Evolutionary conservation across 2,329 filamentous ascomycete genomes (phyloP), one percentile per base, ranked within the genome.

Genomic region (Leptodontidium sp.): DNA sequence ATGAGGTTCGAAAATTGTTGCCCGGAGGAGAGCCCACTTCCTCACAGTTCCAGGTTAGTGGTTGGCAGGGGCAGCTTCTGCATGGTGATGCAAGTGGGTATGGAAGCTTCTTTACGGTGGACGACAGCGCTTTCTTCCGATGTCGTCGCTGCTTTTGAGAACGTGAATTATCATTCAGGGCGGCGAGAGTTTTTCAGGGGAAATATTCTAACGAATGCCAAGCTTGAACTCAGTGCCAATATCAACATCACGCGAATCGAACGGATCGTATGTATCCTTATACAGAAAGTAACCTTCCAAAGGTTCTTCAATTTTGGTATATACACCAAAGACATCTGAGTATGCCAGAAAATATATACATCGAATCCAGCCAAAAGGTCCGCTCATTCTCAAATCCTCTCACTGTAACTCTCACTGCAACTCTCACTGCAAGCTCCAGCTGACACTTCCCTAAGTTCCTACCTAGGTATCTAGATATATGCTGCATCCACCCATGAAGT

Each of bases 401-500:
- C n/a, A 6, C 47, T 6, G 29, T 11, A 24, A 50, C 1, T 50
- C 21, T 17, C n/a, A 50, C n/a, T 24, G 1, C 45, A 24, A 50
- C 1, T 50, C 21, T 17, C n/a, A 50, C n/a, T 24, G 1, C 45
- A n/a, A n/a, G 17, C 1, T 17, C 14, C 2, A 26, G 47, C 17
- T 12, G 8, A 11, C n/a, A 6, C 6, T 8, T 50, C 47, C 9
- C 17, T 26, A 4, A 7, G 11, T 21, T 2, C 49, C 35, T 17
- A 4, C 15, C 24, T 43, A 38, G 49, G 15, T n/a, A 29, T 47
- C 55, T 73, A 77, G 58, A 82, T 67, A 70, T 84, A 85, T 43
- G 70, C 76, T 29, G 77, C 78, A 72, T 85, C 83, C 61, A 83
- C 81, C 80, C 81, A 85, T 26, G 70, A 74, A 7, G 75, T 75